These are phyloP conservation scores for Geotrichum siamense DNA, from an alignment of 1,139 yeast species.

Conservation along the genomic window DNA sequence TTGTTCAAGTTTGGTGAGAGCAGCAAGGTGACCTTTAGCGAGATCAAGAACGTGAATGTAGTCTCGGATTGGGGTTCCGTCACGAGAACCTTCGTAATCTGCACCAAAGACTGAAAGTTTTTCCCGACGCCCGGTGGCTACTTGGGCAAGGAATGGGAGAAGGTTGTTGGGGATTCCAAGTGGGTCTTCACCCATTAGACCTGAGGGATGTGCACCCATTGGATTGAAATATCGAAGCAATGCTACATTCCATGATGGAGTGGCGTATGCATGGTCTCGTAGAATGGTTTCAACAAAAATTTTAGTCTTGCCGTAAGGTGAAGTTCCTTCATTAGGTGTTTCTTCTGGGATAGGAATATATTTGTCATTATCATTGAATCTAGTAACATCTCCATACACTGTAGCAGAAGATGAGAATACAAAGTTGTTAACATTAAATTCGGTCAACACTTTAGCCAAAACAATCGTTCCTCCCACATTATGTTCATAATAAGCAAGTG, in stretches of 20 bases:
- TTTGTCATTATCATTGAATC: constrained; percentile 43
- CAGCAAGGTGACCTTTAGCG: constrained; percentile 74
- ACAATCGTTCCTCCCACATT: constrained; percentile 61
- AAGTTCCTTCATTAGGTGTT: constrained; percentile 69
- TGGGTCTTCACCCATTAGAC: constrained; percentile 74
- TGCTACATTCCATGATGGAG: constrained; percentile 53
- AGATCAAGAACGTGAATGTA: constrained; percentile 77
- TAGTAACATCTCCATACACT: constrained; percentile 76
- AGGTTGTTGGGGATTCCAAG: constrained; percentile 70
- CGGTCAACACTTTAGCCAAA: constrained; percentile 49
- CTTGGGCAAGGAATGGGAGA: constrained; percentile 70
- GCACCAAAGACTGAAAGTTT: constrained; percentile 59
- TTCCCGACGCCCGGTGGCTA: constrained; percentile 65
- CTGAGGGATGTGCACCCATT: constrained; percentile 81
- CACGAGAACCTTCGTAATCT: constrained; percentile 55
- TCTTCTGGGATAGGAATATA: constrained; percentile 78
- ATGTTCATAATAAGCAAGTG: constrained; percentile 64
- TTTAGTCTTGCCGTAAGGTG: constrained; percentile 75
- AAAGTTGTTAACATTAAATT: constrained; percentile 44
- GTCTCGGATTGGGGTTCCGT: constrained; percentile 79
- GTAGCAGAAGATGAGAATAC: constrained; percentile 80
- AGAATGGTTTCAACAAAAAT: constrained; percentile 56
- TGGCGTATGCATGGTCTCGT: constrained; percentile 48
- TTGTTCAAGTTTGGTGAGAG: constrained; percentile 49
- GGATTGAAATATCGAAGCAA: constrained; percentile 74